A percentile compares a stretch with the other conserved stretches of the same genome.
These are phyloP conservation scores for Hypoxylon fuscum DNA, from an alignment of 495 filamentous ascomycete species.

Conservation along the genomic window DNA sequence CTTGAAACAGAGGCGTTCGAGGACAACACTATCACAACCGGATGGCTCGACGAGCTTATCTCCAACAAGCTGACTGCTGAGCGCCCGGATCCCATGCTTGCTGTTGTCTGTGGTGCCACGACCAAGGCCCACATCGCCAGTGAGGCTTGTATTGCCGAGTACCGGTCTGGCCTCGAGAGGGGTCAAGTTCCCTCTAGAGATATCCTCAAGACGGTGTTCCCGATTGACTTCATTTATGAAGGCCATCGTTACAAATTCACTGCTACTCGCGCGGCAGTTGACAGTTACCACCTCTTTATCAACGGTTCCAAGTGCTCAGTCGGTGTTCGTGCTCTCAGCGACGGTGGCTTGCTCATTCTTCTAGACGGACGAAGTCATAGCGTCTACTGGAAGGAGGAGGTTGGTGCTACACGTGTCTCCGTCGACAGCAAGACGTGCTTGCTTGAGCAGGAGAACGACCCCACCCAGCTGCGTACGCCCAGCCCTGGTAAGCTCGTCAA, in stretches of 20 bases:
- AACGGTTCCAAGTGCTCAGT: conserved; percentile 97
- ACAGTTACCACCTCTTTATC: conserved; percentile 98
- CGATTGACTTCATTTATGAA: conserved; percentile 98
- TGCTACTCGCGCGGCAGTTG: conserved; percentile 87
- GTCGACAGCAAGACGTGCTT: conserved; percentile 98
- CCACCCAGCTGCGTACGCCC: conserved; percentile 93
- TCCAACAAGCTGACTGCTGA: conserved; percentile 97
- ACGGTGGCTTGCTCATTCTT: conserved; percentile 93
- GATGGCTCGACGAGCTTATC: conserved; percentile 98
- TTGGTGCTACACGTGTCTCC: conserved; percentile 91
- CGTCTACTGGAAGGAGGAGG: conserved; percentile 99
- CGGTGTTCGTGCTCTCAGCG: conserved; percentile 89
- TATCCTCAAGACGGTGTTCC: conserved; percentile 96
- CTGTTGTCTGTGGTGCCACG: conserved; percentile 92
- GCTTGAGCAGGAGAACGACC: conserved; percentile 98
- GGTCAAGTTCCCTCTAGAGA: conserved; percentile 97
- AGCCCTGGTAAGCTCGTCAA: conserved; percentile 98
- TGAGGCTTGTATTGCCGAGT: conserved; percentile 86
- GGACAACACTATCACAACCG: conserved; percentile 98
- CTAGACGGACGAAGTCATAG: conserved; percentile 93
- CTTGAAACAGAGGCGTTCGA: conserved; percentile 98
- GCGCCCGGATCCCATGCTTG: conserved; percentile 89
- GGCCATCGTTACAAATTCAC: conserved; percentile 97
- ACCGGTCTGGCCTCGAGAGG: conserved; percentile 89
- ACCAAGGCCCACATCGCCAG: conserved; percentile 94